Conservation (phyloP, 2,329 filamentous ascomycete species). For the Neofusicoccum parvum region DNA sequence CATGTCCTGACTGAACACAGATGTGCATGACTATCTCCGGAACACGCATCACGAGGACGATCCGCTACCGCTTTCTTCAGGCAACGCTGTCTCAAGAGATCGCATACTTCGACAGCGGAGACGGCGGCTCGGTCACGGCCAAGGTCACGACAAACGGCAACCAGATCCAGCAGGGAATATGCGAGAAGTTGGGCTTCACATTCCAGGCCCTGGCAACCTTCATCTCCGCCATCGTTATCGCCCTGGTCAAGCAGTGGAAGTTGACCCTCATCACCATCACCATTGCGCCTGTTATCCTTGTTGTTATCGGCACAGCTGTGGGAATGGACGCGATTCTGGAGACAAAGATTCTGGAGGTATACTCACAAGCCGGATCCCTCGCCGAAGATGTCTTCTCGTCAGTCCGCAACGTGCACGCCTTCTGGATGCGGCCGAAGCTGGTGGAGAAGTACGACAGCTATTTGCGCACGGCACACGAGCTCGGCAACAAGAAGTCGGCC, state of each 20-base stretch:
- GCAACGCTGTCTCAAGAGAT: conserved; percentile 67
- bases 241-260: conserved; percentile 12
- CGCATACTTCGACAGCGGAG: conserved; percentile 63
- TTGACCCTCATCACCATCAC: conserved; percentile 12
- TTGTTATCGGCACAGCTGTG: conserved; percentile 35
- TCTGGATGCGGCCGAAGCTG: conserved; percentile 46
- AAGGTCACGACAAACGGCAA: conserved; percentile 94
- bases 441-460: conserved; percentile 47
- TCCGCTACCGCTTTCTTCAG: conserved; percentile 59
- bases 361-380: conserved; percentile 48
- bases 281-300: conserved; percentile 24
- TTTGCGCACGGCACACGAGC: conserved; percentile 45
- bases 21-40: conserved; percentile 69
- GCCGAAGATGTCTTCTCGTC: conserved; percentile 56
- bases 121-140: conserved; percentile 79
- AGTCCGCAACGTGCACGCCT: conserved; percentile 53
- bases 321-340: conserved; percentile 41
- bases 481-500: conserved; percentile 48
- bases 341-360: conserved; percentile 41
- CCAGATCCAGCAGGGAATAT: conserved; percentile 84
- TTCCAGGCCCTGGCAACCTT: conserved; percentile 70
- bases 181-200: conserved; percentile 52
- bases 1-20: background rate
- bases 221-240: conserved; percentile 69
- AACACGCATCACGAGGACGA: conserved; percentile 47